Conservation (phyloP, 1,139 yeast genomes). For the Blastobotrys ciferrii region DNA sequence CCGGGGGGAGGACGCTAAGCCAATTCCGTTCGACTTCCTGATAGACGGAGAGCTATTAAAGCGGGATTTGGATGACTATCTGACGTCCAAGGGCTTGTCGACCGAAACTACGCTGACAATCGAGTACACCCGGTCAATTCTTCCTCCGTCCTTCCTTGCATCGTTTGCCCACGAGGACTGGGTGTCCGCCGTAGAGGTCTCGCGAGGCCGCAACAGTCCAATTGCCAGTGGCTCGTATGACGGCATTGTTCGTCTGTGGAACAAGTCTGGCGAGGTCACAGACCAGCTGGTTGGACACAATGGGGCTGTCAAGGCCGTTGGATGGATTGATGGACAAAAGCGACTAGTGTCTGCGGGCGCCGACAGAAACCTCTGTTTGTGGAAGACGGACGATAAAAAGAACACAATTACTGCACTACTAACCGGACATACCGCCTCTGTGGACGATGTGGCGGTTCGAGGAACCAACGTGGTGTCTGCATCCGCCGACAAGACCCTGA, state of each 20-base stretch:
- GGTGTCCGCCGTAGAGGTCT: constrained; percentile 74
- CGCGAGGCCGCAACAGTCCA: constrained; percentile 26
- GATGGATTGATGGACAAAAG: constrained; percentile 59
- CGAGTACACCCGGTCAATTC: constrained; percentile 87
- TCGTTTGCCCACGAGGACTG: constrained; percentile 93
- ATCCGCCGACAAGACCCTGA: constrained; percentile 76
- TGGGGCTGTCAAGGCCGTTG: constrained; percentile 78
- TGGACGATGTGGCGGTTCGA: constrained; percentile 69
- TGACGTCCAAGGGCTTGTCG: constrained; percentile 73
- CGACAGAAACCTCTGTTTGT: constrained; percentile 83
- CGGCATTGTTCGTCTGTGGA: constrained; percentile 89
- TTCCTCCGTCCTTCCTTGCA: constrained; percentile 89
- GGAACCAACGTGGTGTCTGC: constrained; percentile 65
- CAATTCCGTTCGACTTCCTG: constrained; percentile 90
- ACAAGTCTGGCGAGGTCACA: constrained; percentile 76
- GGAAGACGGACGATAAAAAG: constrained; percentile 60
- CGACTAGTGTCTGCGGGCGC: constrained; percentile 83
- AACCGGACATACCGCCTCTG: constrained; percentile 88
- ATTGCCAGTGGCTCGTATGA: constrained; percentile 91
- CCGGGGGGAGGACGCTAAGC: constrained; percentile 39
- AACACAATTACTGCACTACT: constrained; percentile 75
- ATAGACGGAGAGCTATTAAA: constrained; percentile 62
- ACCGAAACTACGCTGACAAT: constrained; percentile 75
- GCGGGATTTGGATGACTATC: constrained; percentile 74
- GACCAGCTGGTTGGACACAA: constrained; percentile 85